Base-by-base conservation (phyloP, 108 stramenopile species). In the Fistulifera solaris region DNA sequence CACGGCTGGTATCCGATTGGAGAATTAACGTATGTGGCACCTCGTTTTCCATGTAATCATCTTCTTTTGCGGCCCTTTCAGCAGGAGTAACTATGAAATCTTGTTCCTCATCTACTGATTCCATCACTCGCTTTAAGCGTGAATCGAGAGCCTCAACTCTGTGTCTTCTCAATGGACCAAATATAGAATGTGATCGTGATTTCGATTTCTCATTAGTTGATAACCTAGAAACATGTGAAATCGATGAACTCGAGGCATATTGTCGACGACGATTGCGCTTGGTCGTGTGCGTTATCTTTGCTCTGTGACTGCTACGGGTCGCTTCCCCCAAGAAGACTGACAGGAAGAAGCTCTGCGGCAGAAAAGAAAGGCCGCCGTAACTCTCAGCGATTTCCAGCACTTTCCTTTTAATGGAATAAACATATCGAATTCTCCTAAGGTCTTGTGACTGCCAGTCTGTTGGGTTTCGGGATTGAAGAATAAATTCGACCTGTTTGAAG, bases 301-400 rank as follows among this genome's bases (percentile, higher is more conserved):
- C 83, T 13, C 80, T 64, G 14, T 89, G 63, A 55, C 79, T 81
- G 3, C 75, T 70, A 43, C 85, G 49, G 13, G 92, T 93, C 18
- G 92, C 92, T 67, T 93, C 92, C 11, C 92, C 92, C 6, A 93
- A 67, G 51, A 93, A 93, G 15, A 93, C 69, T 15, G 85, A 87
- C 4, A 93, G 83, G 43, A 93, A 82, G 60, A 93, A 93, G 54
- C 77, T 79, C 54, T 93, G 92, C 1, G 92, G 92, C 58, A 93
- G 59, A 58, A 93, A 93, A 8, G 78, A 81, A 2, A 93, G 59
- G 18, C 92, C 92, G 17, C 92, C 92, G 43, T 93, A 93, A 38
- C 71, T 78, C 59, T 93, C 92, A 24, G 85, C 81, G 5, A 93
- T 89, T 17, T 93, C 87, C 28, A 81, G 66, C 13, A 93, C 92